A percentile compares a stretch with the other conserved stretches of the same genome.
phyloP scores from a whole-genome alignment of 352 stramenopile species.

The Phytophthora ramorum region DNA sequence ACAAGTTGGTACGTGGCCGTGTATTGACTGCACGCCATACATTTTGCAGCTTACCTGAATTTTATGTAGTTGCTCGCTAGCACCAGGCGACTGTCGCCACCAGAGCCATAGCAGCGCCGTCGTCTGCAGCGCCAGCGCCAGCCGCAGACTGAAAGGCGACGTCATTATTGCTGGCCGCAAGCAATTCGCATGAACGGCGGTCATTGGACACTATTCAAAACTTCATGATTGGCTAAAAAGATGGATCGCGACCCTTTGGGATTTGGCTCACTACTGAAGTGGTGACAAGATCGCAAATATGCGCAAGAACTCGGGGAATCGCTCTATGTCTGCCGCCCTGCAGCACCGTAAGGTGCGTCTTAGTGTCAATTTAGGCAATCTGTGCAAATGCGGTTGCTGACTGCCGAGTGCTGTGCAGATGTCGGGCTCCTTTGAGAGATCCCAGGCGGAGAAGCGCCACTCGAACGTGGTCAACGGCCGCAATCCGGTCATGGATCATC shows the following conservation, averaged over 20 bases:
- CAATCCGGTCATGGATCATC: conserved; percentile 19
- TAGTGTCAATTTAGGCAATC: neutral
- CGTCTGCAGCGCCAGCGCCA: conserved; percentile 41
- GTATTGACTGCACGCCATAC: neutral
- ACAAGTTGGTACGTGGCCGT: conserved; percentile 5
- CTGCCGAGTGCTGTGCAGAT: conserved; percentile 20
- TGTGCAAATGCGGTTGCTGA: neutral
- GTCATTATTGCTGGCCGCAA: conserved; percentile 19
- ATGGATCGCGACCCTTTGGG: neutral
- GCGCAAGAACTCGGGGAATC: conserved; percentile 45
- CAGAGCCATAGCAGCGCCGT: conserved; percentile 40
- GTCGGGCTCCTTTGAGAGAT: conserved; percentile 51
- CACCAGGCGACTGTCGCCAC: conserved; percentile 14
- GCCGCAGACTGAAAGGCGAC: conserved; percentile 17
- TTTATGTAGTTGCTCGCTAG: conserved; percentile 5
- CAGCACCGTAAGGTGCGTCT: conserved; percentile 62
- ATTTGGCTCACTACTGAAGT: conserved; percentile 8
- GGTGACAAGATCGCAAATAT: conserved; percentile 27
- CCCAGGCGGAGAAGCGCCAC: conserved; percentile 44
- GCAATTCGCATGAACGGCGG: neutral
- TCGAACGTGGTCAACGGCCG: conserved; percentile 41
- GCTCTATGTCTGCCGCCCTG: conserved; percentile 51
- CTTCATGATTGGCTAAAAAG: conserved; percentile 19
- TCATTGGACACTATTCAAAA: conserved; percentile 29
- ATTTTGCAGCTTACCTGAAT: conserved; percentile 24